Conservation (phyloP, 257 asterid genomes). For the Jaltomata sinuosa region DNA sequence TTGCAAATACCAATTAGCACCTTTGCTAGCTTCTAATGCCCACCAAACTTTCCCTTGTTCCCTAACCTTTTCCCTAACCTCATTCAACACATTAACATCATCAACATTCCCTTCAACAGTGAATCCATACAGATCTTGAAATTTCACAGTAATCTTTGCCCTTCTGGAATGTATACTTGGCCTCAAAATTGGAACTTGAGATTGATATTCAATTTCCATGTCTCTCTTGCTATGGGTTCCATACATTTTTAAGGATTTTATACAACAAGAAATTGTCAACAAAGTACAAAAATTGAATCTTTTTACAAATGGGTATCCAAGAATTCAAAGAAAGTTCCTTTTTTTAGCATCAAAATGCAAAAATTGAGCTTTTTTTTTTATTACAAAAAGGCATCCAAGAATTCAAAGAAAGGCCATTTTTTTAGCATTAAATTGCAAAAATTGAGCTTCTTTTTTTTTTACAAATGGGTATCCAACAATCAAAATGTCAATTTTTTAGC, state of each 20-base stretch:
- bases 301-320: neutral
- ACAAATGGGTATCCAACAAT: neutral
- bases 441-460: neutral
- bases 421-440: neutral
- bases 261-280: neutral
- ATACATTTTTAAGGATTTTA: conserved; percentile 34
- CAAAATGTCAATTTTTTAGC: neutral
- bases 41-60: conserved; percentile 93
- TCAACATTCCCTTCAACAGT: conserved; percentile 96
- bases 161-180: conserved; percentile 90
- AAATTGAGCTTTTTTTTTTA: neutral
- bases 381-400: neutral
- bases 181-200: conserved; percentile 61
- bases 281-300: neutral
- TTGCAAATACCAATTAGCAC: conserved; percentile 80
- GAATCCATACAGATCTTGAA: conserved; percentile 92
- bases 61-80: conserved; percentile 93
- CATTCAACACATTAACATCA: conserved; percentile 95
- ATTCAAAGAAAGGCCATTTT: neutral
- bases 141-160: conserved; percentile 87
- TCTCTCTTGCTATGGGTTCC: conserved; percentile 57
- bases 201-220: conserved; percentile 56
- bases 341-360: neutral
- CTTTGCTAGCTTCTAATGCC: conserved; percentile 85
- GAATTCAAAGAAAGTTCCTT: neutral